Evolutionary conservation across 345 rosid species (phyloP), one percentile per base, ranked within the genome.

Genomic region (Lumnitzera littorea): DNA sequence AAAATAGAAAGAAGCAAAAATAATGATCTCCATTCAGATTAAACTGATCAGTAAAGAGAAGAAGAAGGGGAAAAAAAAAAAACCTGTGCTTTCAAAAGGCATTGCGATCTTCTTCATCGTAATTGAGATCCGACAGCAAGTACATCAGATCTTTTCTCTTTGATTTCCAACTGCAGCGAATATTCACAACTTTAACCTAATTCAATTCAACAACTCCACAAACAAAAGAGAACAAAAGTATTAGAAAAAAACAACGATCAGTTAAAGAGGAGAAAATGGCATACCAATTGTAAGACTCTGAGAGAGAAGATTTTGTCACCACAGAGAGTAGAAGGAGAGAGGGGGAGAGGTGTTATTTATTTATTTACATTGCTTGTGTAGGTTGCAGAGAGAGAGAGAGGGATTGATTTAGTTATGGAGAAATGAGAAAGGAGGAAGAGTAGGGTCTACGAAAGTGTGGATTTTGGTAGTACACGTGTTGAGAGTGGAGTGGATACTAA

Each of bases 21-120:
- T 9, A 16, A 16, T 11, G 15, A 10, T 52, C 3, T 16, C 25
- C 0, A 52, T 16, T 3, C 55, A 20, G 24, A 36, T 36, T 36
- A 5, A 9, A 36, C 11, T 36, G 11, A 36, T 36, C 43, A 5
- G 43, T 36, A 10, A 52, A 53, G 50, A 43, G 24, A 14, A n/a
- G 23, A n/a, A 29, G 50, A 51, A 20, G 20, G 20, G 20, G n/a
- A n/a, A 20, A 20, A 20, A 49, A 11, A 23, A 16, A 36, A 14
- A 2, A 81, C 86, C 86, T 81, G 75, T 75, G 68, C 65, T 59
- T 60, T 79, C 80, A 69, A 79, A 76, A 78, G 79, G 73, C 89
- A 81, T 76, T 76, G 70, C 71, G 82, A 72, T 71, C 76, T 43
- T 56, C 53, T 49, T 51, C 27, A 20, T 15, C 52, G 16, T 56